Evolutionary conservation across 1,284 basidiomycete genomes (phyloP), one percentile per base, ranked within the genome.

Genomic region (Ceratobasidium sp.): DNA sequence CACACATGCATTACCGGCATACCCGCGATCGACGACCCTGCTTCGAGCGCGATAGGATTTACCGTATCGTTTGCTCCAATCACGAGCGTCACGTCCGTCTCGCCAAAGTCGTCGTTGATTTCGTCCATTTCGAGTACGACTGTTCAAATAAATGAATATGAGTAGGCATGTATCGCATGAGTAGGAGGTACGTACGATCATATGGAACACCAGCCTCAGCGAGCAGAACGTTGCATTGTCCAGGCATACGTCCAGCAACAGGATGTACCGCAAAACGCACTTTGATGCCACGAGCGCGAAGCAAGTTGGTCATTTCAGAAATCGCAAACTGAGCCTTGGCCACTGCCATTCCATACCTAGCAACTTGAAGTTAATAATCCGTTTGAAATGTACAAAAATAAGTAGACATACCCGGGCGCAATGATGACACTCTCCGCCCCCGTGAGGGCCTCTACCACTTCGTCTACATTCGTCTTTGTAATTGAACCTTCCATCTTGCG

Each of bases 91-190:
- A 95, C 87, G 79, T 95, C 93, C 0, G 93, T 94, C 41, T 92
- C 90, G 70, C 84, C 83, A 81, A 95, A 95, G 80, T 95, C 93
- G 63, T 94, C 92, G 79, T 95, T 94, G 82, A 95, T 94, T 81
- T 95, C 93, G 77, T 95, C 93, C 93, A 95, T 94, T 82, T 95
- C 93, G 70, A 92, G 84, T 35, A 94, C 92, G 75, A 94, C 92
- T 93, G 76, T 9, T 5, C 21, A n/a, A 59, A 11, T 38, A 72
- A 46, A 73, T 72, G 46, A 5, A 23, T 11, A 16, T 35, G 13
- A 41, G 13, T 6, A 38, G 6, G 1, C 30, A 58, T 2, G 16
- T 41, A 9, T 16, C 14, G 57, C n/a, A 14, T 44, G 28, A 35
- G 44, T 9, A 67, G 6, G 18, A 32, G 26, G 32, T 18, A 81